phyloP scores from a whole-genome alignment of 2,329 filamentous ascomycete species.

The Chaetomium sp. region DNA sequence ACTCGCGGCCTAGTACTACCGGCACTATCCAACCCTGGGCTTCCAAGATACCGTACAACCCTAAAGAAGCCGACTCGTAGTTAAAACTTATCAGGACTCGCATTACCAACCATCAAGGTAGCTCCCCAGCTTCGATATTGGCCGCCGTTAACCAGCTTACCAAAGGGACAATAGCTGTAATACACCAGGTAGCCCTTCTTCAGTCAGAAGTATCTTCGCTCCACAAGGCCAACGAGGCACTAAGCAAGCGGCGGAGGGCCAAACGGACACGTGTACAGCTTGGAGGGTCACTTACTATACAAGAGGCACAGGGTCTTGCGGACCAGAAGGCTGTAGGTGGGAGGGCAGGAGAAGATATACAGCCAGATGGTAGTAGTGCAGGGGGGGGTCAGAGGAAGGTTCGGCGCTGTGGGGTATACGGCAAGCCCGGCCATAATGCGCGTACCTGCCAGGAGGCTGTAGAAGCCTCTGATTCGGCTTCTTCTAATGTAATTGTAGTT shows the following conservation, averaged over 20 bases:
- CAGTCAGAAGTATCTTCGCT: constrained; percentile 42
- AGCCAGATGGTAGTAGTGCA: constrained; percentile 5
- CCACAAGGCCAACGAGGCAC: background rate
- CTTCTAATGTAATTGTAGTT: no score
- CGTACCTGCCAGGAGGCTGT: no score
- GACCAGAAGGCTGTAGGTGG: background rate
- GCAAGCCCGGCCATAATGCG: no score
- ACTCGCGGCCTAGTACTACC: background rate
- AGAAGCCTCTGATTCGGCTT: no score
- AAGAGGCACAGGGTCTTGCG: constrained; percentile 5
- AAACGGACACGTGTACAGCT: constrained; percentile 12
- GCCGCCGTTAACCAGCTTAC: constrained; percentile 21
- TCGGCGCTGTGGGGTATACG: no score
- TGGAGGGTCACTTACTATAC: constrained; percentile 10
- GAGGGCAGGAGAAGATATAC: background rate
- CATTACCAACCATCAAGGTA: constrained; percentile 16
- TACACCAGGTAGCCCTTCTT: constrained; percentile 23
- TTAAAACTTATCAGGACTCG: constrained; percentile 12
- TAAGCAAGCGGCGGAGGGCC: constrained; percentile 16
- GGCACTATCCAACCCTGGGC: background rate
- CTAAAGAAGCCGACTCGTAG: constrained; percentile 10
- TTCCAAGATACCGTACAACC: no score
- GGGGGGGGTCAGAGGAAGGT: constrained; percentile 2
- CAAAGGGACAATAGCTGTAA: constrained; percentile 22
- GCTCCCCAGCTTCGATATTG: constrained; percentile 21